These are phyloP conservation scores for Salvia rosmarinus DNA, from an alignment of 257 asterid species.

Conservation along the genomic window DNA sequence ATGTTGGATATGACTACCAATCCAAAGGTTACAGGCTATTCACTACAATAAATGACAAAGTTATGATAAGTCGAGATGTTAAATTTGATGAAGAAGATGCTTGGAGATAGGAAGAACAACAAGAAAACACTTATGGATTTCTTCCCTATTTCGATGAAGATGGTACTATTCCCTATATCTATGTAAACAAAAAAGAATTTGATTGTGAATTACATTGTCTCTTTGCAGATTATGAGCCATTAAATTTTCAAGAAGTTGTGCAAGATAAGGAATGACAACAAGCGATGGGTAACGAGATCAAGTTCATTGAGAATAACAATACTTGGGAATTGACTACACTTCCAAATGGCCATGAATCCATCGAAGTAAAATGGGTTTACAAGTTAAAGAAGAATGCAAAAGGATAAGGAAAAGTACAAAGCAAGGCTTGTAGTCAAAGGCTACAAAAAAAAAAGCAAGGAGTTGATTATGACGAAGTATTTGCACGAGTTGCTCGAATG, in stretches of 20 bases:
- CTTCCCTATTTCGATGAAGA: background rate
- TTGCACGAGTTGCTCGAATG: background rate
- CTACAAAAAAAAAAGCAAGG: background rate
- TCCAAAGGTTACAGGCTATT: background rate
- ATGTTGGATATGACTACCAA: background rate
- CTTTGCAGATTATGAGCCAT: background rate
- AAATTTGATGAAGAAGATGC: background rate
- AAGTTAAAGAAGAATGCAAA: slow-evolving; percentile 8
- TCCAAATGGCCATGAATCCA: background rate
- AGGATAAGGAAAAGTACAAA: slow-evolving; percentile 5
- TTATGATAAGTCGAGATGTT: background rate
- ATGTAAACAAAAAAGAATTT: background rate
- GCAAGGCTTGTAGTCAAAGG: slow-evolving; percentile 8
- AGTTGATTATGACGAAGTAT: background rate
- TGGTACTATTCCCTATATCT: background rate
- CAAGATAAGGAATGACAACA: background rate
- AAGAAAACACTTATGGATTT: background rate
- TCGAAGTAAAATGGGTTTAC: background rate
- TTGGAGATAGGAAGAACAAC: background rate
- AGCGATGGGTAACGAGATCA: background rate
- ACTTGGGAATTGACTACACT: background rate
- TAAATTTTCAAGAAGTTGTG: background rate
- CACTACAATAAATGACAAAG: background rate
- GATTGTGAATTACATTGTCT: background rate
- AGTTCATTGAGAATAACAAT: background rate